A percentile compares a stretch with the other conserved stretches of the same genome.
These are phyloP conservation scores for Aspergillus taichungensis DNA, from an alignment of 495 filamentous ascomycete genomes.

Conservation along the genomic window DNA sequence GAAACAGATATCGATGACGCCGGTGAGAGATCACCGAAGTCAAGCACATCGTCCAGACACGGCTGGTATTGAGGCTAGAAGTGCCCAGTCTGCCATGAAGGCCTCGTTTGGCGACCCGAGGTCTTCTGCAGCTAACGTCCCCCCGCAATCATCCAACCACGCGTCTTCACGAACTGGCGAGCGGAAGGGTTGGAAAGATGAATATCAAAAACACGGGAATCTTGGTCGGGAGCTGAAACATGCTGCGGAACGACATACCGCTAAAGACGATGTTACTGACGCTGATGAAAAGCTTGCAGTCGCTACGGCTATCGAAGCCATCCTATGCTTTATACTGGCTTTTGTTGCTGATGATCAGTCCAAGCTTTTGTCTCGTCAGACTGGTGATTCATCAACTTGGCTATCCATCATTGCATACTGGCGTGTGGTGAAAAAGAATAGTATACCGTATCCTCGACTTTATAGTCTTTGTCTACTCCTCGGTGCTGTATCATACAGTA, in stretches of 20 bases:
- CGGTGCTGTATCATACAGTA: slow-evolving; percentile 39
- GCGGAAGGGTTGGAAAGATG: slow-evolving; percentile 35
- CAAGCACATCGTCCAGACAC: slow-evolving; percentile 15
- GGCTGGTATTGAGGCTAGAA: slow-evolving; percentile 21
- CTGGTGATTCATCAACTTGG: slow-evolving; percentile 38
- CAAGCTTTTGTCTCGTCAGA: slow-evolving; percentile 23
- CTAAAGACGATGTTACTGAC: slow-evolving; percentile 19
- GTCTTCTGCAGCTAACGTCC: slow-evolving; percentile 17
- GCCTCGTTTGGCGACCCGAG: slow-evolving; percentile 18
- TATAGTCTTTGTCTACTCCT: slow-evolving; percentile 36
- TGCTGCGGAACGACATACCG: slow-evolving; percentile 32
- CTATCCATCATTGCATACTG: slow-evolving; percentile 42
- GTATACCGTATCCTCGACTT: slow-evolving; percentile 27
- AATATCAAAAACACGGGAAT: slow-evolving; percentile 32
- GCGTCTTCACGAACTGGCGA: slow-evolving; percentile 25
- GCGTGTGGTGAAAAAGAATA: slow-evolving; percentile 33
- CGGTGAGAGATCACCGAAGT: slow-evolving; percentile 24
- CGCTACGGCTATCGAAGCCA: slow-evolving; percentile 38
- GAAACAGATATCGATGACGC: slow-evolving; percentile 20
- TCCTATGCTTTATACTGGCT: slow-evolving; percentile 41
- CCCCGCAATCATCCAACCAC: slow-evolving; percentile 17
- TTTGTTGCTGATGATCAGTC: slow-evolving; percentile 40
- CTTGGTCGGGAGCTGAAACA: slow-evolving; percentile 43
- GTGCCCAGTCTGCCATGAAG: slow-evolving; percentile 17
- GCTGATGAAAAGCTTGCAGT: slow-evolving; percentile 34